A percentile compares a stretch with the other conserved stretches of the same genome.
Conservation (phyloP, 129 eudicot genomes). For the carrot (Daucus carota) region DNA sequence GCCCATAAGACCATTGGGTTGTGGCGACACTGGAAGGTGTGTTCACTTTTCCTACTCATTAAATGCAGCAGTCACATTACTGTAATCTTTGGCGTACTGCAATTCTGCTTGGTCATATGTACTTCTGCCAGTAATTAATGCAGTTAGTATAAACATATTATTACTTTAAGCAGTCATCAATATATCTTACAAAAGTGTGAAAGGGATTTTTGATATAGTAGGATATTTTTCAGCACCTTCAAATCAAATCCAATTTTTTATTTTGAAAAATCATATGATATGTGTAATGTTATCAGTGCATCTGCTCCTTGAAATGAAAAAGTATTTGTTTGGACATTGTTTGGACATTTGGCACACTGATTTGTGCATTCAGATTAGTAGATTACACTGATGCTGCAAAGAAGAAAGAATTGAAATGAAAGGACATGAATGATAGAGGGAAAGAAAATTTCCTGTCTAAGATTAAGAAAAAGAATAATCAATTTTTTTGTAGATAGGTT, state of each 20-base stretch:
- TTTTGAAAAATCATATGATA: no score
- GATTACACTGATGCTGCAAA: neutral
- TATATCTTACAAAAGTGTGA: neutral
- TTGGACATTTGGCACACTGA: neutral
- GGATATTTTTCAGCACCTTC: neutral
- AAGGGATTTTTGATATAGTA: neutral
- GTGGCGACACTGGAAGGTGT: slow-evolving; percentile 99
- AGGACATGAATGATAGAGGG: neutral
- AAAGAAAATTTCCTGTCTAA: neutral
- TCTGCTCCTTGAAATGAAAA: no score
- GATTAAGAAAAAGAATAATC: neutral
- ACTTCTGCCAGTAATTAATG: neutral
- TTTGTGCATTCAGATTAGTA: neutral
- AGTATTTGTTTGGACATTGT: no score
- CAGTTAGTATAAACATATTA: neutral
- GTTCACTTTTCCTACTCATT: neutral
- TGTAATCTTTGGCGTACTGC: neutral
- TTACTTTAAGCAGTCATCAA: neutral
- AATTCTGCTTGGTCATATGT: neutral
- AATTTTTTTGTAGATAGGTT: no score
- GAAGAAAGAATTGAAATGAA: neutral
- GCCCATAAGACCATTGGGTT: slow-evolving; percentile 89
- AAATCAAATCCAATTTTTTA: no score
- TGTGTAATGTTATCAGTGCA: no score
- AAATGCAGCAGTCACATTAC: neutral